Evolutionary conservation across 140 eudicot species (phyloP).

Genomic region (Stevia rebaudiana): DNA sequence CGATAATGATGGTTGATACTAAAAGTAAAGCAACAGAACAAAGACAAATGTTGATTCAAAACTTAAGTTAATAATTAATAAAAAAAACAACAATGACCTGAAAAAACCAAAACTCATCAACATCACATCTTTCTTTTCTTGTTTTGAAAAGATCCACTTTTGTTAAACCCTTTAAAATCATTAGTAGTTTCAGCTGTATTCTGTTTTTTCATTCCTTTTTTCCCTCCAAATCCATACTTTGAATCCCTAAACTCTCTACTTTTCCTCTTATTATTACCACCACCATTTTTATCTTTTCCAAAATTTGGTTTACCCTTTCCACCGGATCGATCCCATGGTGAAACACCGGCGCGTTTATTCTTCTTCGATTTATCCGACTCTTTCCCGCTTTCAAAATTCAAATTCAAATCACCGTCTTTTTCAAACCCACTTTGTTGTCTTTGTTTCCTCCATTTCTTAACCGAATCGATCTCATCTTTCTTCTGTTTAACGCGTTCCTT

Average conservation of each 20-base stretch:
- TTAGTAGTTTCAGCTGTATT: slow-evolving; percentile 74
- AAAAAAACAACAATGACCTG: slow-evolving; percentile 21
- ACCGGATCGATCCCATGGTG: slow-evolving; percentile 69
- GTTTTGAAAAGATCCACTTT: slow-evolving; percentile 27
- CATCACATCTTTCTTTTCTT: slow-evolving; percentile 52
- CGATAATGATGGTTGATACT: not conserved
- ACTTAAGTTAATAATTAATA: not conserved
- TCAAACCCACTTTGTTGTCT: slow-evolving; percentile 74
- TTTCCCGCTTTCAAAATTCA: slow-evolving; percentile 52
- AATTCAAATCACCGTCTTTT: slow-evolving; percentile 45
- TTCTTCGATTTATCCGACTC: slow-evolving; percentile 43
- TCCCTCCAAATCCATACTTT: slow-evolving; percentile 83
- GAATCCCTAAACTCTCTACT: slow-evolving; percentile 56
- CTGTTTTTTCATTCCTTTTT: slow-evolving; percentile 86
- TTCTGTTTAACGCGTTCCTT: slow-evolving; percentile 74
- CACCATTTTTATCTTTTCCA: slow-evolving; percentile 58
- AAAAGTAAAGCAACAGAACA: slow-evolving; percentile 13
- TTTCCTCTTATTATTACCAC: slow-evolving; percentile 43
- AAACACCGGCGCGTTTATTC: slow-evolving; percentile 54
- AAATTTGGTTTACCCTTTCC: slow-evolving; percentile 45
- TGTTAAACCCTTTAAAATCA: slow-evolving; percentile 57
- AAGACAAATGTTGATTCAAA: slow-evolving; percentile 3
- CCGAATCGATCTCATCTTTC: slow-evolving; percentile 75
- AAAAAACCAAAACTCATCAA: slow-evolving; percentile 4
- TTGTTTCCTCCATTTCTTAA: slow-evolving; percentile 84